These are phyloP conservation scores for Serendipita sp. DNA, from an alignment of 1,284 basidiomycete genomes.

Conservation along the genomic window DNA sequence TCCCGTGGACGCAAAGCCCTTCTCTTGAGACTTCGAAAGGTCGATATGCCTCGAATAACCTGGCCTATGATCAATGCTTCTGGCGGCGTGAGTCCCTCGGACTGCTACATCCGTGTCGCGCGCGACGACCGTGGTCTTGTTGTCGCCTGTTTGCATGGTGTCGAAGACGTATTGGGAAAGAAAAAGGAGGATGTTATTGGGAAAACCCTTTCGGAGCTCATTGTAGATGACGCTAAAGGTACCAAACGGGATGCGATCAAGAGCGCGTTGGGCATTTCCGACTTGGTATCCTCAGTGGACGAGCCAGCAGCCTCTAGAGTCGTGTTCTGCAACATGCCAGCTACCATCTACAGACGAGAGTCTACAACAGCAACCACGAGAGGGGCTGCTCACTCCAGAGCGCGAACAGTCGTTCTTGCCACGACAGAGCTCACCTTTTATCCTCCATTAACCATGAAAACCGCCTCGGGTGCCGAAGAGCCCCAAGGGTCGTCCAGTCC, in stretches of 20 bases:
- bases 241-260: constrained; percentile 13
- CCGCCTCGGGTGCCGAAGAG: neutral
- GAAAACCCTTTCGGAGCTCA: constrained; percentile 12
- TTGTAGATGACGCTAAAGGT: constrained; percentile 20
- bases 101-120: constrained; percentile 11
- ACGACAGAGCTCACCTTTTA: neutral
- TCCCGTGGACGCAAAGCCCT: constrained; percentile 85
- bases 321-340: constrained; percentile 7
- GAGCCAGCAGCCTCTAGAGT: constrained; percentile 15
- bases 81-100: constrained; percentile 27
- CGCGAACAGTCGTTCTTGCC: neutral
- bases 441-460: neutral
- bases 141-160: constrained; percentile 32
- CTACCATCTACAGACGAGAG: neutral
- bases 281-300: constrained; percentile 16
- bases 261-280: constrained; percentile 12
- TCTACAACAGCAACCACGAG: constrained; percentile 3
- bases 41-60: constrained; percentile 46
- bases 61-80: constrained; percentile 43
- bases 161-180: constrained; percentile 23
- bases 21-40: constrained; percentile 60
- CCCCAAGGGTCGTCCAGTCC: neutral
- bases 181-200: constrained; percentile 13
- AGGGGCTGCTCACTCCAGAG: neutral
- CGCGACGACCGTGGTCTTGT: constrained; percentile 24